A percentile compares a stretch with the other conserved stretches of the same genome.
phyloP scores from a whole-genome alignment of 2,329 filamentous ascomycete genomes.

The Penicillium nordicum region DNA sequence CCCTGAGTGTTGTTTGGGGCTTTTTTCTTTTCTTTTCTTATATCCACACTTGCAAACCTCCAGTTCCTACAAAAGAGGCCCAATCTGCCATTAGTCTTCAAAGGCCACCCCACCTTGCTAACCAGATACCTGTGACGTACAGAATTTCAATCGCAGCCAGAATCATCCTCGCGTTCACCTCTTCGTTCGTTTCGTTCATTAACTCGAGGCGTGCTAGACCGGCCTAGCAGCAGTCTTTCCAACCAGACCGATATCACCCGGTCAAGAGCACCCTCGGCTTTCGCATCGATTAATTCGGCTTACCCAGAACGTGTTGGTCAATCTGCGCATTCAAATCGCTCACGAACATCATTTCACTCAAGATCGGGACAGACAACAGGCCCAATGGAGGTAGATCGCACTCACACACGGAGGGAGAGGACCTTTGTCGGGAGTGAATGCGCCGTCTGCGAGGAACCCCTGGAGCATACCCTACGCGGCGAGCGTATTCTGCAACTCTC shows the following conservation, averaged over 20 bases:
- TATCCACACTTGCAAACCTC: slow-evolving; percentile 9
- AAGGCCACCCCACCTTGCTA: slow-evolving; percentile 21
- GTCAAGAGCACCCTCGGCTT: slow-evolving; percentile 21
- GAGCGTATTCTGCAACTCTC: slow-evolving; percentile 95
- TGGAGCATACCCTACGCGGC: slow-evolving; percentile 91
- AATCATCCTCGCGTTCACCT: slow-evolving; percentile 34
- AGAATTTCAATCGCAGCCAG: slow-evolving; percentile 31
- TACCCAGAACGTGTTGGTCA: slow-evolving; percentile 17
- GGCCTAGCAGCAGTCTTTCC: slow-evolving; percentile 30
- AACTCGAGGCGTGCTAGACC: slow-evolving; percentile 25
- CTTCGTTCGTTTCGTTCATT: slow-evolving; percentile 33
- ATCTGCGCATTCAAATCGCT: slow-evolving; percentile 29
- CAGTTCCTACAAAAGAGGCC: neutral
- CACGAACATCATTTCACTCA: slow-evolving; percentile 37
- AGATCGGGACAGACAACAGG: slow-evolving; percentile 53
- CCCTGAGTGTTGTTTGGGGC: neutral
- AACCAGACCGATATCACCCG: slow-evolving; percentile 25
- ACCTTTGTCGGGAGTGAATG: slow-evolving; percentile 95
- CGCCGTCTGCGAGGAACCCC: slow-evolving; percentile 90
- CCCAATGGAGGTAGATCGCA: slow-evolving; percentile 71
- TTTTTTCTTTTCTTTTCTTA: neutral
- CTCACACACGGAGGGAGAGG: slow-evolving; percentile 76
- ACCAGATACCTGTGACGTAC: slow-evolving; percentile 20
- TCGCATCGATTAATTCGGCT: slow-evolving; percentile 21
- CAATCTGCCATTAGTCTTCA: neutral